Conservation (phyloP, 2,329 filamentous ascomycete genomes). For the Stromatinia cepivora region DNA sequence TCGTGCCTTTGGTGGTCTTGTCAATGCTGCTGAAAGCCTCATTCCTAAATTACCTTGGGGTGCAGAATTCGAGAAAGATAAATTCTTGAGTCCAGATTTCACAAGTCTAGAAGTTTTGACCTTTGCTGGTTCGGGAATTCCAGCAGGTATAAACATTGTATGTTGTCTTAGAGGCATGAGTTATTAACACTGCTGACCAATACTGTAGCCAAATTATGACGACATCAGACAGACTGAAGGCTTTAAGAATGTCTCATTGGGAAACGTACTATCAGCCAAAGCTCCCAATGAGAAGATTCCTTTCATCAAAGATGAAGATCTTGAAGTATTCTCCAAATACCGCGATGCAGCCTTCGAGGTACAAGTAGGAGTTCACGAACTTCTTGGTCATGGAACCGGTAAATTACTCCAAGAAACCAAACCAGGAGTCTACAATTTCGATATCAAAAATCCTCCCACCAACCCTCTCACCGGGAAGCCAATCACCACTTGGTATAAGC, state of each 20-base stretch:
- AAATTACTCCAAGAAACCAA: conserved; percentile 90
- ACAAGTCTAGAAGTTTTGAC: conserved; percentile 90
- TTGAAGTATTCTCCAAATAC: conserved; percentile 76
- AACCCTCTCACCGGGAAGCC: conserved; percentile 78
- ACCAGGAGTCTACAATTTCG: conserved; percentile 83
- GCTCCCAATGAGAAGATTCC: conserved; percentile 89
- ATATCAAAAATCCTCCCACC: conserved; percentile 75
- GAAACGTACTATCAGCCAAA: conserved; percentile 89
- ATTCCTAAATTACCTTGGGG: conserved; percentile 90
- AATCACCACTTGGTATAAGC: conserved; percentile 86
- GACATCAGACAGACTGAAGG: conserved; percentile 79
- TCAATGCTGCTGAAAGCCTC: conserved; percentile 74
- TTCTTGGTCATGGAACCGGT: conserved; percentile 85
- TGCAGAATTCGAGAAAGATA: conserved; percentile 91
- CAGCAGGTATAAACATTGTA: conserved; percentile 64
- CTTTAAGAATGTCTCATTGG: conserved; percentile 92
- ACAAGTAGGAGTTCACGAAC: conserved; percentile 91
- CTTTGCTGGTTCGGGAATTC: conserved; percentile 67
- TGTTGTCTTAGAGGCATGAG: background rate
- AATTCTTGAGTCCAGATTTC: conserved; percentile 92
- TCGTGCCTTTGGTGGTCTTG: conserved; percentile 80
- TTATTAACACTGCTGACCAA: background rate
- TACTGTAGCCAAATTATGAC: conserved; percentile 61
- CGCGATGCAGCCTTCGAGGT: conserved; percentile 90
- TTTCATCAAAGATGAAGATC: conserved; percentile 78